Evolutionary conservation across 2,329 filamentous ascomycete genomes (phyloP).

Genomic region (Phaeosphaeria sp.): DNA sequence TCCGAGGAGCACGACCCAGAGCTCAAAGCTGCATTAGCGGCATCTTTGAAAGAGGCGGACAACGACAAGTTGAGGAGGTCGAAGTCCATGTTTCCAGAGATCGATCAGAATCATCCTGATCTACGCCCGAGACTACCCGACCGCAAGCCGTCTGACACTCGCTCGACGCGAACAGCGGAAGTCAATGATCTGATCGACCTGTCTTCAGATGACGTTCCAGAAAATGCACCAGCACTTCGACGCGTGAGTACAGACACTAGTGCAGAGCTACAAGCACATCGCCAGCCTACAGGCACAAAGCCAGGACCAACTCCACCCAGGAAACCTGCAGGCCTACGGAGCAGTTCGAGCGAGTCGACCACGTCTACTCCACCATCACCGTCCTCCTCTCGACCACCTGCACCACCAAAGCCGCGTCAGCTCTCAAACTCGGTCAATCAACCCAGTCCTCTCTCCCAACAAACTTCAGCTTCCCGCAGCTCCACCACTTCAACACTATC

Average conservation of each 20-base stretch:
- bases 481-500: slow-evolving; percentile 44
- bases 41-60: slow-evolving; percentile 55
- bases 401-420: slow-evolving; percentile 42
- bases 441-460: slow-evolving; percentile 37
- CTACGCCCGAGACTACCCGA: slow-evolving; percentile 46
- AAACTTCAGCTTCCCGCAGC: slow-evolving; percentile 17
- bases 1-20: slow-evolving; percentile 57
- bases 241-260: slow-evolving; percentile 37
- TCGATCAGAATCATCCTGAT: slow-evolving; percentile 44
- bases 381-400: slow-evolving; percentile 40
- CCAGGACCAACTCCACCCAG: slow-evolving; percentile 40
- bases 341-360: slow-evolving; percentile 39
- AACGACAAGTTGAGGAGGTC: slow-evolving; percentile 46
- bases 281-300: slow-evolving; percentile 25
- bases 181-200: slow-evolving; percentile 56
- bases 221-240: slow-evolving; percentile 21
- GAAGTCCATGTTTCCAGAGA: slow-evolving; percentile 38
- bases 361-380: slow-evolving; percentile 12
- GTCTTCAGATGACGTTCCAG: slow-evolving; percentile 51
- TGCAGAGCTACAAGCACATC: slow-evolving; percentile 17
- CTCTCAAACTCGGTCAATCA: slow-evolving; percentile 32
- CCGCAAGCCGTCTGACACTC: slow-evolving; percentile 26
- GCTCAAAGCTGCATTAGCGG: slow-evolving; percentile 55
- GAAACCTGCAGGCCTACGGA: slow-evolving; percentile 49
- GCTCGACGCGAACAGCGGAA: slow-evolving; percentile 27